A percentile compares a stretch with the other conserved stretches of the same genome.
These are phyloP conservation scores for Apiospora malaysiana DNA, from an alignment of 2,329 filamentous ascomycete genomes.

Conservation along the genomic window DNA sequence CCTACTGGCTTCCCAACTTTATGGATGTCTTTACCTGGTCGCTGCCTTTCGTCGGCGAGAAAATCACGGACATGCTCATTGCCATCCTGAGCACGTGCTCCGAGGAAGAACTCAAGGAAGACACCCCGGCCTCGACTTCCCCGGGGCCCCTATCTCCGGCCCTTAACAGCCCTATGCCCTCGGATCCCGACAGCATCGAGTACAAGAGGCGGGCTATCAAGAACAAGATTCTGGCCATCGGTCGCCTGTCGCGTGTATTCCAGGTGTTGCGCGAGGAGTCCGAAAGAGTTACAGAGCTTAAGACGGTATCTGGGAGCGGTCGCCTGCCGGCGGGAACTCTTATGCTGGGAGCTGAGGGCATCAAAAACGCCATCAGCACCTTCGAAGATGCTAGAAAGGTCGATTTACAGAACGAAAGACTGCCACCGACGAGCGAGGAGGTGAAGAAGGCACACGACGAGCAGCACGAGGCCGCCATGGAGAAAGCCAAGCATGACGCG, in stretches of 20 bases:
- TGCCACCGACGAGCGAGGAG: slow-evolving; percentile 92
- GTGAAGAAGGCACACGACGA: slow-evolving; percentile 84
- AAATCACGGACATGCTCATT: slow-evolving; percentile 99
- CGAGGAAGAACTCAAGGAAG: slow-evolving; percentile 96
- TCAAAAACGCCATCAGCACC: slow-evolving; percentile 96
- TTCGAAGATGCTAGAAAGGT: slow-evolving; percentile 98
- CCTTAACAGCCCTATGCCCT: slow-evolving; percentile 48
- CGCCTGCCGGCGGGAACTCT: slow-evolving; percentile 92
- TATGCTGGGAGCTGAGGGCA: slow-evolving; percentile 97
- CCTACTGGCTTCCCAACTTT: slow-evolving; percentile 99
- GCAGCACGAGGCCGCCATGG: slow-evolving; percentile 67
- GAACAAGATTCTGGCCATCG: slow-evolving; percentile 99
- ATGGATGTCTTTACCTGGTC: slow-evolving; percentile 99
- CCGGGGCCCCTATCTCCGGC: slow-evolving; percentile 78
- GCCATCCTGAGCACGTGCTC: slow-evolving; percentile 98
- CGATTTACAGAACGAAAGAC: slow-evolving; percentile 92
- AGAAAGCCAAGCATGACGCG: slow-evolving; percentile 85
- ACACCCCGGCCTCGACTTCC: slow-evolving; percentile 74
- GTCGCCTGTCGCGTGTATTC: slow-evolving; percentile 95
- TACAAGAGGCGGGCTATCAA: slow-evolving; percentile 97
- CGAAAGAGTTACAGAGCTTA: slow-evolving; percentile 94
- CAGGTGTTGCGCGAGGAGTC: slow-evolving; percentile 97
- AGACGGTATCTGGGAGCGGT: slow-evolving; percentile 86
- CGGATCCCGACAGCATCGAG: slow-evolving; percentile 85
- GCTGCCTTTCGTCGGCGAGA: slow-evolving; percentile 96